A percentile compares a stretch with the other conserved stretches of the same genome.
Conservation (phyloP, 2,329 filamentous ascomycete genomes). For the Phyllosticta citribraziliensis region DNA sequence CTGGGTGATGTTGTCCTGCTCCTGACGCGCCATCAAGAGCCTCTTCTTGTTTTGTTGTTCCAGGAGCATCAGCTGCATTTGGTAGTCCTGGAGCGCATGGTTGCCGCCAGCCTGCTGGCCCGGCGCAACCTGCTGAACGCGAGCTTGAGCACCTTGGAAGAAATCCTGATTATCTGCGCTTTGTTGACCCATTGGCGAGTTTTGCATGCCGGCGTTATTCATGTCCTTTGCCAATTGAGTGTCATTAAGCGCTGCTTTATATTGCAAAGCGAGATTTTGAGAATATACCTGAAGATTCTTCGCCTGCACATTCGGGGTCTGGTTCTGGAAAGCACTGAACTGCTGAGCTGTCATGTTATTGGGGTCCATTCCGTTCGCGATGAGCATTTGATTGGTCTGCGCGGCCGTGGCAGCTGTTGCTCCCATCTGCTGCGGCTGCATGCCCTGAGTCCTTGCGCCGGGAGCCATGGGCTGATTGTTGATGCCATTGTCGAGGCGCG, state of each 20-base stretch:
- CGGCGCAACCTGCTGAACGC: conserved; percentile 52
- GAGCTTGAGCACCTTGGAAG: conserved; percentile 24
- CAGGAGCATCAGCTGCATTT: conserved; percentile 80
- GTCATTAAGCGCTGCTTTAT: conserved; percentile 69
- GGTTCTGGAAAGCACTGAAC: conserved; percentile 54
- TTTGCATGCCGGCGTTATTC: conserved; percentile 60
- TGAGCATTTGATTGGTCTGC: conserved; percentile 51
- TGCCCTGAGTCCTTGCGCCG: conserved; percentile 61
- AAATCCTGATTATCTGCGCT: conserved; percentile 25
- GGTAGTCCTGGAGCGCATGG: conserved; percentile 76
- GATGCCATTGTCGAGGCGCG: conserved; percentile 68
- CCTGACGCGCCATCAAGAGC: conserved; percentile 70
- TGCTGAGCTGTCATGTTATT: conserved; percentile 64
- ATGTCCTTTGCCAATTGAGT: conserved; percentile 69
- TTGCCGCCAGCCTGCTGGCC: conserved; percentile 50
- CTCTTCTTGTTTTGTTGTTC: conserved; percentile 85
- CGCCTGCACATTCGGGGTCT: conserved; percentile 52
- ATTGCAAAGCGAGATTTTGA: conserved; percentile 72
- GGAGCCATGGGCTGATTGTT: conserved; percentile 70
- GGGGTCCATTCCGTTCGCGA: conserved; percentile 65
- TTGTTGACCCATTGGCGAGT: conserved; percentile 71
- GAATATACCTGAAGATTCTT: conserved; percentile 85
- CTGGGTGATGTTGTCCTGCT: conserved; percentile 58
- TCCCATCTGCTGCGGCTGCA: conserved; percentile 60
- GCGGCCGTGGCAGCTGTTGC: conserved; percentile 38